A percentile compares a stretch with the other conserved stretches of the same genome.
phyloP scores from a whole-genome alignment of 1,139 yeast species.

The Lodderomyces theae region DNA sequence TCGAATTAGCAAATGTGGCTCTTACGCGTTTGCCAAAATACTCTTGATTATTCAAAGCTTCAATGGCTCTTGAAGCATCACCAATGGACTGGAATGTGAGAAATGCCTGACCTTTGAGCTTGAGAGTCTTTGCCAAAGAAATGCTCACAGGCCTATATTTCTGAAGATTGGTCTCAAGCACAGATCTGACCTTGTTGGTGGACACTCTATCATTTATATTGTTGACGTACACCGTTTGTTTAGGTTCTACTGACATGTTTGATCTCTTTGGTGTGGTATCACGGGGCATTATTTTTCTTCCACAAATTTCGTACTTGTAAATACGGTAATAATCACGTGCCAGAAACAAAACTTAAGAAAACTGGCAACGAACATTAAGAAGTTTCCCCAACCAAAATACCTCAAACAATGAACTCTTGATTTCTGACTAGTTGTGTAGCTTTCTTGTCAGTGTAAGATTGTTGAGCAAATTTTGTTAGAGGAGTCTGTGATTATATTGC shows the following conservation, averaged over 20 bases:
- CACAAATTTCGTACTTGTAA: too few species aligned
- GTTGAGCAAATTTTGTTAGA: too few species aligned
- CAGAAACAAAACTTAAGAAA: too few species aligned
- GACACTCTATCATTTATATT: slow-evolving; percentile 73
- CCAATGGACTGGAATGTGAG: slow-evolving; percentile 52
- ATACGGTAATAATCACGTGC: too few species aligned
- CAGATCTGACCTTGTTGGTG: slow-evolving; percentile 45
- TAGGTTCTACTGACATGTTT: slow-evolving; percentile 14
- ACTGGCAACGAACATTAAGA: too few species aligned
- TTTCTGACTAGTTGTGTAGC: too few species aligned
- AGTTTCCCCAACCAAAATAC: too few species aligned
- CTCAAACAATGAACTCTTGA: too few species aligned
- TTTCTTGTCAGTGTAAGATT: neutral
- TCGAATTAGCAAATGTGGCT: slow-evolving; percentile 35
- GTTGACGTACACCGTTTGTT: slow-evolving; percentile 55
- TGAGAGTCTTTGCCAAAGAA: slow-evolving; percentile 58
- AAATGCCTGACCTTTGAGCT: slow-evolving; percentile 84
- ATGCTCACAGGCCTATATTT: slow-evolving; percentile 52
- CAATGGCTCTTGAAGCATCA: slow-evolving; percentile 51
- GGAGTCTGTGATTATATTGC: too few species aligned
- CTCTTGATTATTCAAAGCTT: slow-evolving; percentile 34
- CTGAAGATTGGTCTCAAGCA: slow-evolving; percentile 40
- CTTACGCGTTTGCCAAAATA: slow-evolving; percentile 58
- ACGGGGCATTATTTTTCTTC: too few species aligned
- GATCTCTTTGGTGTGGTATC: too few species aligned